A percentile compares a stretch with the other conserved stretches of the same genome.
These are phyloP conservation scores for Cutaneotrichosporon cutaneum DNA, from an alignment of 1,284 basidiomycete genomes.

Conservation along the genomic window DNA sequence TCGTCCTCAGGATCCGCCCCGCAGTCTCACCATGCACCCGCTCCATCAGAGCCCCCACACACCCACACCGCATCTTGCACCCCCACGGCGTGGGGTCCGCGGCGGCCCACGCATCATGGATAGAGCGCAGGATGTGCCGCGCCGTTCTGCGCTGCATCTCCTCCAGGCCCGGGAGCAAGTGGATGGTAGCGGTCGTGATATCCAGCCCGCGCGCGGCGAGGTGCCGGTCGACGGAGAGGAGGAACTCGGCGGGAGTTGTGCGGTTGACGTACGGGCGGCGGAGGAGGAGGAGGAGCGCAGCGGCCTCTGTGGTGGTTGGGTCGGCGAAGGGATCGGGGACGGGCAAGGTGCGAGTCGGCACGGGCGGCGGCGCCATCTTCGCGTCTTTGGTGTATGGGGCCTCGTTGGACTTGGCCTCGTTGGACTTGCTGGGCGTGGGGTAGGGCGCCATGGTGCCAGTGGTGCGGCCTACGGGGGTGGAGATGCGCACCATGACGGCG, in stretches of 20 bases:
- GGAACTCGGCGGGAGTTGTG: neutral
- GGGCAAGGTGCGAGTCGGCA: too few relatives aligned
- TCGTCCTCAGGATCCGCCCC: neutral
- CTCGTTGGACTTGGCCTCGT: too few relatives aligned
- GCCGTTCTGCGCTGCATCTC: neutral
- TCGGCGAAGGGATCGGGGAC: neutral
- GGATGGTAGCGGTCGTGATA: neutral
- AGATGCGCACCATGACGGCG: neutral
- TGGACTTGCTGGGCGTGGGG: too few relatives aligned
- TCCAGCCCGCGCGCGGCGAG: neutral
- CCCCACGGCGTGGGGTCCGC: neutral
- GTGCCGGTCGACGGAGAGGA: neutral
- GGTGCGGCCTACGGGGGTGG: neutral
- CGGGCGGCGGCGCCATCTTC: too few relatives aligned
- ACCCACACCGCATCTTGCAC: neutral
- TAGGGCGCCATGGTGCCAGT: neutral
- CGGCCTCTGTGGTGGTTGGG: neutral
- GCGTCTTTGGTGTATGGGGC: too few relatives aligned
- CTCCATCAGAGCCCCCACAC: neutral
- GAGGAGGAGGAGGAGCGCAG: neutral
- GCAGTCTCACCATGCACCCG: neutral
- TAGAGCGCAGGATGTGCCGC: neutral
- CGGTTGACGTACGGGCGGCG: neutral
- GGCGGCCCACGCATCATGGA: neutral
- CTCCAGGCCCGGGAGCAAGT: neutral